Percentiles rank a stretch among this genome's conserved stretches.
Conservation (phyloP, 2,329 filamentous ascomycete genomes). For the Aspergillus hiratsukae region DNA sequence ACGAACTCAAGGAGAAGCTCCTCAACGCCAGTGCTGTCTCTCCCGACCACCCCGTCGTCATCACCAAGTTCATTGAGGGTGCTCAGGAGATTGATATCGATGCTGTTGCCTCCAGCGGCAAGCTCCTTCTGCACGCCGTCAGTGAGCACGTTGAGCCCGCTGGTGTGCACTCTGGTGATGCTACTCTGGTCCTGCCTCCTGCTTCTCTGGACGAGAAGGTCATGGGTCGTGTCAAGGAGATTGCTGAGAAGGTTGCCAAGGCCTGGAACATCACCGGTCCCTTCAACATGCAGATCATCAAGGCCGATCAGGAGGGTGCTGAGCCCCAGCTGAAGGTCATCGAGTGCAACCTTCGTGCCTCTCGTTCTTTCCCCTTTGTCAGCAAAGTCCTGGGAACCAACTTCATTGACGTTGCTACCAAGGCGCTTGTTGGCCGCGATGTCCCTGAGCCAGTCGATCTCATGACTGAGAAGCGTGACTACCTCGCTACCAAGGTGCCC, state of each 20-base stretch:
- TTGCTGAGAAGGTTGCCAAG: slow-evolving; percentile 91
- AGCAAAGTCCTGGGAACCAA: slow-evolving; percentile 95
- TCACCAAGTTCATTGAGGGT: slow-evolving; percentile 96
- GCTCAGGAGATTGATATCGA: slow-evolving; percentile 96
- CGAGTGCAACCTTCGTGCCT: slow-evolving; percentile 95
- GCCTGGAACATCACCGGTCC: slow-evolving; percentile 96
- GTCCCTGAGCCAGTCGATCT: slow-evolving; percentile 82
- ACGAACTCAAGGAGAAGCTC: slow-evolving; percentile 92
- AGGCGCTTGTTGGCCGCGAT: slow-evolving; percentile 78
- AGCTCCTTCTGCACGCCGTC: slow-evolving; percentile 85
- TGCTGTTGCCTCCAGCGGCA: slow-evolving; percentile 79
- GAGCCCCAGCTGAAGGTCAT: slow-evolving; percentile 86
- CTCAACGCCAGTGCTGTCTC: slow-evolving; percentile 85
- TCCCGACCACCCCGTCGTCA: slow-evolving; percentile 95
- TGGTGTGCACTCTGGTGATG: slow-evolving; percentile 96
- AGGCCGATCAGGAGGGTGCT: slow-evolving; percentile 71
- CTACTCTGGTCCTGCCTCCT: slow-evolving; percentile 88
- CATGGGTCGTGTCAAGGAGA: slow-evolving; percentile 87
- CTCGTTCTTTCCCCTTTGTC: slow-evolving; percentile 96
- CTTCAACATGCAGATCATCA: slow-evolving; percentile 99
- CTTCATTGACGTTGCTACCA: slow-evolving; percentile 94
- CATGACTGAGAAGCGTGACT: slow-evolving; percentile 85
- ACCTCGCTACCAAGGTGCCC: slow-evolving; percentile 93
- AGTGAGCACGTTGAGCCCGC: slow-evolving; percentile 96
- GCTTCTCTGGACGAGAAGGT: slow-evolving; percentile 69